These are phyloP conservation scores for Cryptosporidium tyzzeri DNA, from an alignment of 169 alveolate species.

Conservation along the genomic window DNA sequence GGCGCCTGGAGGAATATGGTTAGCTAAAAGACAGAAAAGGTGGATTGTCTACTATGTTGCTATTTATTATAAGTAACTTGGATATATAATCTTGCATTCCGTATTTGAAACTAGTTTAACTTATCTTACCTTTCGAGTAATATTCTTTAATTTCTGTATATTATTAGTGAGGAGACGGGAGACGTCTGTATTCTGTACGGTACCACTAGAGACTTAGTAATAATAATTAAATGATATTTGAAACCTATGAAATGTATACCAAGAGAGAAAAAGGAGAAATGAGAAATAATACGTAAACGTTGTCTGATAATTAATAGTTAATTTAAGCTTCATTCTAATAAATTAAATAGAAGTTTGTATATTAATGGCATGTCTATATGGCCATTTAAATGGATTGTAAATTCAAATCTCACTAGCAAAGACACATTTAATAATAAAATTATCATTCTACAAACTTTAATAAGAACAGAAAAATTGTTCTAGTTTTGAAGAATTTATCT, in stretches of 20 bases:
- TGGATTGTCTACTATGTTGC: not conserved
- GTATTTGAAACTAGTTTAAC: not conserved
- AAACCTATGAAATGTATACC: not conserved
- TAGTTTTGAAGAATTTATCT: conserved; percentile 28
- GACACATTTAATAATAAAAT: conserved; percentile 9
- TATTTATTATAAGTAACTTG: not conserved
- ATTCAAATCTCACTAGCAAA: conserved; percentile 14
- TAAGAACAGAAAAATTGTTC: conserved; percentile 15
- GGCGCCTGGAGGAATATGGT: not conserved
- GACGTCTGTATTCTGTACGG: not conserved
- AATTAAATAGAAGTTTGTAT: conserved; percentile 10
- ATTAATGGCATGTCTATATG: conserved; percentile 2
- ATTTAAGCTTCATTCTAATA: not conserved
- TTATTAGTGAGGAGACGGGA: not conserved
- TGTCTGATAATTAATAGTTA: not conserved
- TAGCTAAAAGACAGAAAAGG: not conserved
- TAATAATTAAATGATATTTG: not conserved
- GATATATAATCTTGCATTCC: not conserved
- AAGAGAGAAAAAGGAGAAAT: conserved; percentile 19
- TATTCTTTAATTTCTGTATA: not conserved
- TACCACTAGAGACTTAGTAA: not conserved
- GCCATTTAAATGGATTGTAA: conserved; percentile 15
- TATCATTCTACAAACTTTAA: conserved; percentile 25
- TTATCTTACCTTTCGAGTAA: not conserved
- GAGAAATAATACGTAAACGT: conserved; percentile 15